A percentile compares a stretch with the other conserved stretches of the same genome.
Conservation (phyloP, 345 rosid genomes). For the Populus ilicifolia region DNA sequence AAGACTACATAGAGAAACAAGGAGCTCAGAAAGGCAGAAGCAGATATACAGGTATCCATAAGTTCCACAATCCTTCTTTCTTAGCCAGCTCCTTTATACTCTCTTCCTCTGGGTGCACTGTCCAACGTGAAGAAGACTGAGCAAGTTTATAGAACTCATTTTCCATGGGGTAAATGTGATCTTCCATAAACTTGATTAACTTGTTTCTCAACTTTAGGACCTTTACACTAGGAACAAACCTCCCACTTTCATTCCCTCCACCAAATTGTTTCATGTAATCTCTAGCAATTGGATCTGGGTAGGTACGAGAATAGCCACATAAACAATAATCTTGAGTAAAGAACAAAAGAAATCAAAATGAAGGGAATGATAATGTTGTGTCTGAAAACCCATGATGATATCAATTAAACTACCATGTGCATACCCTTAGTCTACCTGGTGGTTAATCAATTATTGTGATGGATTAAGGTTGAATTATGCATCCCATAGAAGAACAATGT, state of each 20-base stretch:
- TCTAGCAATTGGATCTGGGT: conserved; percentile 31
- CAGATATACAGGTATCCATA: conserved; percentile 65
- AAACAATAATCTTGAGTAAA: conserved; percentile 1
- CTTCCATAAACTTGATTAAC: conserved; percentile 85
- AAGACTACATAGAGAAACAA: conserved; percentile 1
- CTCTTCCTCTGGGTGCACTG: conserved; percentile 89
- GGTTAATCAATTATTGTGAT: neutral
- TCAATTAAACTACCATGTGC: neutral
- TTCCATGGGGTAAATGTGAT: conserved; percentile 81
- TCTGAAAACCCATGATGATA: neutral
- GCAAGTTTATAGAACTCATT: conserved; percentile 70
- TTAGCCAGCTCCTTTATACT: conserved; percentile 78
- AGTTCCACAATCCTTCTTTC: conserved; percentile 91
- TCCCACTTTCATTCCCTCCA: conserved; percentile 47
- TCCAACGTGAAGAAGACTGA: conserved; percentile 72
- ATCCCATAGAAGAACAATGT: neutral
- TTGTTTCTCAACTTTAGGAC: conserved; percentile 59
- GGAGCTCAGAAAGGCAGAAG: neutral
- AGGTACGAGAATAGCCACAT: conserved; percentile 2
- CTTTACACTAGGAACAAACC: conserved; percentile 61
- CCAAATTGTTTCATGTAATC: conserved; percentile 20
- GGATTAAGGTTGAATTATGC: neutral
- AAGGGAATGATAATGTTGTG: neutral
- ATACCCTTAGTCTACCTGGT: neutral
- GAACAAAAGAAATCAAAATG: neutral